Conservation (phyloP, 805 yeast genomes). For the Torulaspora delbrueckii region DNA sequence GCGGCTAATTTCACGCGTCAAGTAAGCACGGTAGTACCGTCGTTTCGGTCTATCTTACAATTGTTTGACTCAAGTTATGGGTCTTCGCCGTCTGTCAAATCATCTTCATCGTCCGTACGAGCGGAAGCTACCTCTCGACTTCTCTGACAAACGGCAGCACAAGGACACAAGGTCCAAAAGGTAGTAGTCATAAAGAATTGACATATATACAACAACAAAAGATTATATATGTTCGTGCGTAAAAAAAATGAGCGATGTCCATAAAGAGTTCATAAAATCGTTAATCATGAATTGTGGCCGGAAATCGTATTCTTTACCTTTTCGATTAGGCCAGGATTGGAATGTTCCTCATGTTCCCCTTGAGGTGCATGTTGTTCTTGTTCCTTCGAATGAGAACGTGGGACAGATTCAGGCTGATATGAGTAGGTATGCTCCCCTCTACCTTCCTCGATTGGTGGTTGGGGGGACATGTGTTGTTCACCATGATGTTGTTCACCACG, state of each 20-base stretch:
- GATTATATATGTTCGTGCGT: background rate
- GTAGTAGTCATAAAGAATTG: background rate
- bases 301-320: slow-evolving; percentile 9
- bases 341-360: slow-evolving; percentile 1
- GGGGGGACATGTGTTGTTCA: background rate
- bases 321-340: slow-evolving; percentile 10
- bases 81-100: too few species aligned
- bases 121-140: too few species aligned
- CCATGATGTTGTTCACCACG: background rate
- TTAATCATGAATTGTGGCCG: slow-evolving; percentile 1
- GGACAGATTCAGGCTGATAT: slow-evolving; percentile 7
- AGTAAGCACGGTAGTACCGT: too few species aligned
- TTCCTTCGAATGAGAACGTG: slow-evolving; percentile 7
- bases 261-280: slow-evolving; percentile 1
- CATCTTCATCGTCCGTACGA: too few species aligned
- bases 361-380: background rate
- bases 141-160: too few species aligned
- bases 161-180: too few species aligned
- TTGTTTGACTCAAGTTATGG: too few species aligned
- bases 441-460: background rate
- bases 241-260: background rate
- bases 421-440: background rate
- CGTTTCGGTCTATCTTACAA: too few species aligned
- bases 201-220: background rate
- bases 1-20: background rate